Evolutionary conservation across 768 basidiomycete genomes (phyloP).

Genomic region (Suillus cothurnatus): DNA sequence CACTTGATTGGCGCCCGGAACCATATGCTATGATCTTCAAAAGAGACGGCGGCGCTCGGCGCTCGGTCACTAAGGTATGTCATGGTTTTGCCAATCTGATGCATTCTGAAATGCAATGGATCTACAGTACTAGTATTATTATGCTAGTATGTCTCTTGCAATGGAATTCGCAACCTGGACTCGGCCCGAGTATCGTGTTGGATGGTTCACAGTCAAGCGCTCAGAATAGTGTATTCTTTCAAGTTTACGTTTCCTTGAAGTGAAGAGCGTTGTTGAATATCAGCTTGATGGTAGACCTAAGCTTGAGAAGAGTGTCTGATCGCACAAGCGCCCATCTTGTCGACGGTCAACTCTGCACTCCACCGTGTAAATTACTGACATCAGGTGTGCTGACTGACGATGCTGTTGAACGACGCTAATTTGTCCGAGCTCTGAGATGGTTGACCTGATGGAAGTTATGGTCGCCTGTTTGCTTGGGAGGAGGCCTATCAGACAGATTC

Average conservation of each 20-base stretch:
- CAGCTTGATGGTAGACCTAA: background rate
- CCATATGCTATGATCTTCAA: background rate
- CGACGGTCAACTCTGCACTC: background rate
- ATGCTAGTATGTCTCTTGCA: background rate
- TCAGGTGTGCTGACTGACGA: background rate
- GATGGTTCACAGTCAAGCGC: background rate
- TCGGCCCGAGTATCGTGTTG: background rate
- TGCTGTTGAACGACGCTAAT: background rate
- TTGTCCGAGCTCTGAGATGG: no score
- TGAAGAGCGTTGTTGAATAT: background rate
- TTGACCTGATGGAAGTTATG: no score
- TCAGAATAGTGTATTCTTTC: background rate
- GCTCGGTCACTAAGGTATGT: background rate
- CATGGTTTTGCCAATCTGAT: background rate
- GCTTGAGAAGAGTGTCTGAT: background rate
- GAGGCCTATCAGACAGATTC: no score
- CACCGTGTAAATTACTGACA: background rate
- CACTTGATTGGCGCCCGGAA: conserved; percentile 1
- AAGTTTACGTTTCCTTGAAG: background rate
- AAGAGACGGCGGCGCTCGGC: background rate
- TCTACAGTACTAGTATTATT: background rate
- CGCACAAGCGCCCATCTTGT: background rate
- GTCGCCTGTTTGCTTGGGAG: no score
- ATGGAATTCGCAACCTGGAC: background rate
- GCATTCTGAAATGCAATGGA: background rate